phyloP scores from a whole-genome alignment of 352 stramenopile genomes.

The Pythium dissotocum region DNA sequence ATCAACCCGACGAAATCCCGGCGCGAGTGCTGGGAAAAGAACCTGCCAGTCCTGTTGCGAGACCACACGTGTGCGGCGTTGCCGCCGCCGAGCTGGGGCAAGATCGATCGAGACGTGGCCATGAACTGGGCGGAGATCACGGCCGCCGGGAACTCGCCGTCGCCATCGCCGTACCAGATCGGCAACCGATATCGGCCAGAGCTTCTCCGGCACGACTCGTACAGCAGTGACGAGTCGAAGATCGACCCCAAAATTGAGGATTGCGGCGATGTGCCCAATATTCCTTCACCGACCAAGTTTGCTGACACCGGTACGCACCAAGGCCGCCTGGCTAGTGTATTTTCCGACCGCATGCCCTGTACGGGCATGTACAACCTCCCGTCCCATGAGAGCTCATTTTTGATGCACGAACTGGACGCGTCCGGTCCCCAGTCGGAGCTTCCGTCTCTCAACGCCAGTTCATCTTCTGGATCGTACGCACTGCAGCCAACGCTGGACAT shows the following conservation, averaged over 20 bases:
- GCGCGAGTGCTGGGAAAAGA: conserved; percentile 30
- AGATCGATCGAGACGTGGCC: conserved; percentile 8
- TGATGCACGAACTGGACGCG: conserved; percentile 15
- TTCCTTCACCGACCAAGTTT: not conserved
- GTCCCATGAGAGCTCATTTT: conserved; percentile 12
- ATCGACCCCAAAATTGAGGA: conserved; percentile 13
- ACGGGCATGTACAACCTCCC: conserved; percentile 23
- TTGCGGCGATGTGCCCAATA: not conserved
- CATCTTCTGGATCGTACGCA: not conserved
- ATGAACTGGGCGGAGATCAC: conserved; percentile 35
- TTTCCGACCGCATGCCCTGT: conserved; percentile 30
- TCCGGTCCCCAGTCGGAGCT: not conserved
- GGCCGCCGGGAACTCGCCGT: not conserved
- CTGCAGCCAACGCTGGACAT: conserved; percentile 23
- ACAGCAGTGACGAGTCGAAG: conserved; percentile 14
- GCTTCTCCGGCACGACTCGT: conserved; percentile 9
- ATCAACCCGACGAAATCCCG: not conserved
- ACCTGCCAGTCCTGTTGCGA: not conserved
- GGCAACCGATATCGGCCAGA: conserved; percentile 12
- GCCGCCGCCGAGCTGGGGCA: conserved; percentile 12
- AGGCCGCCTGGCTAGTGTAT: conserved; percentile 24
- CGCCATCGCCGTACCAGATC: conserved; percentile 14
- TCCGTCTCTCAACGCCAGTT: conserved; percentile 2
- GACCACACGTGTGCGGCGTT: conserved; percentile 9
- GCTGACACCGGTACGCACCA: conserved; percentile 19